phyloP scores from a whole-genome alignment of 495 filamentous ascomycete species.

The Coniosporium apollinis region DNA sequence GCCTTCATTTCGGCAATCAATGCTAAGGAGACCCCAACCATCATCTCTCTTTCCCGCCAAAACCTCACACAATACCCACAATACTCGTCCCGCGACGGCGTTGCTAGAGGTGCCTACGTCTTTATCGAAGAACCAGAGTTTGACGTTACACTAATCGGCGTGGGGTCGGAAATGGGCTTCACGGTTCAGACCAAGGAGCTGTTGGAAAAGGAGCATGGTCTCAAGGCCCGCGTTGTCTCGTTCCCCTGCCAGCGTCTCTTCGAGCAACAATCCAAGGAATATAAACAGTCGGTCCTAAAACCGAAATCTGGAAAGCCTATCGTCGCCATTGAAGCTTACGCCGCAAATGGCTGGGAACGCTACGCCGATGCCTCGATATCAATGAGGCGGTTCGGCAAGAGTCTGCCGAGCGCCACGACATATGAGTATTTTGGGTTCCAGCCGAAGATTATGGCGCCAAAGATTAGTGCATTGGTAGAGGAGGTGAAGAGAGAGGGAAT shows the following conservation, averaged over 20 bases:
- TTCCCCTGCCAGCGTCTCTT: slow-evolving; percentile 40
- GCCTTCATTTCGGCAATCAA: slow-evolving; percentile 34
- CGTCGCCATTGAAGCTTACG: slow-evolving; percentile 39
- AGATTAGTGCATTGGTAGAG: slow-evolving; percentile 16
- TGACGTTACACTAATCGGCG: slow-evolving; percentile 31
- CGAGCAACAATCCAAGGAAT: slow-evolving; percentile 32
- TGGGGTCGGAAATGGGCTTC: slow-evolving; percentile 32
- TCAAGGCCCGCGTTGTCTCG: slow-evolving; percentile 33
- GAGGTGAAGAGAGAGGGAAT: slow-evolving; percentile 5
- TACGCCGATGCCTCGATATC: slow-evolving; percentile 37
- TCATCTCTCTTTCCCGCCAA: slow-evolving; percentile 35
- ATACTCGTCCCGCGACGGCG: slow-evolving; percentile 26
- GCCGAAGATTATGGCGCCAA: slow-evolving; percentile 25
- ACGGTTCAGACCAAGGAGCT: slow-evolving; percentile 24
- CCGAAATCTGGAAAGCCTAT: slow-evolving; percentile 22
- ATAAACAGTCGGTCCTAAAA: slow-evolving; percentile 28
- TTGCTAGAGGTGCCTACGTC: slow-evolving; percentile 31
- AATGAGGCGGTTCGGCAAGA: slow-evolving; percentile 32
- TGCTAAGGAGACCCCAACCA: slow-evolving; percentile 27
- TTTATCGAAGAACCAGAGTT: slow-evolving; percentile 27
- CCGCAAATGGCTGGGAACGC: slow-evolving; percentile 39
- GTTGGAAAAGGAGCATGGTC: slow-evolving; percentile 17
- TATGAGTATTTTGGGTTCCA: slow-evolving; percentile 40
- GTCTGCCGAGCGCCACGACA: slow-evolving; percentile 32
- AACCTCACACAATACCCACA: slow-evolving; percentile 24